Conservation (phyloP, 805 yeast species). For the Candida sithepensis region DNA sequence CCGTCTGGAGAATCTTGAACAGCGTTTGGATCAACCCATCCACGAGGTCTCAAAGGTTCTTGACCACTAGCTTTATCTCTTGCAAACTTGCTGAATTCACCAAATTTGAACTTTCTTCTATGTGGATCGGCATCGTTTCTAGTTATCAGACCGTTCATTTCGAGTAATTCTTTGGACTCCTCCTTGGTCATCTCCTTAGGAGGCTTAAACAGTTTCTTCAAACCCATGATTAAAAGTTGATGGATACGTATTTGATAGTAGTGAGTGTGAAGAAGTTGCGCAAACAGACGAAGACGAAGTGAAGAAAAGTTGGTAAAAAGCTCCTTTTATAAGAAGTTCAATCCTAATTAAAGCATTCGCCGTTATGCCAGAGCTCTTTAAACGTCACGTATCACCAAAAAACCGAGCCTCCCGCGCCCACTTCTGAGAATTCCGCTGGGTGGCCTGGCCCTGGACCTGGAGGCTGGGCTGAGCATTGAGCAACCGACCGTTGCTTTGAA, state of each 20-base stretch:
- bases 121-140: constrained; percentile 28
- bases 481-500: too few species aligned
- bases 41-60: constrained; percentile 23
- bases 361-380: too few species aligned
- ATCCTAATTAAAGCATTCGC: too few species aligned
- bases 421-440: too few species aligned
- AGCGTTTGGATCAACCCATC: constrained; percentile 10
- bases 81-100: constrained; percentile 47
- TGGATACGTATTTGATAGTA: background rate
- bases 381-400: background rate
- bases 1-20: background rate
- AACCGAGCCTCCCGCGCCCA: background rate
- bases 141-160: constrained; percentile 40
- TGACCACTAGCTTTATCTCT: constrained; percentile 31
- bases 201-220: constrained; percentile 46
- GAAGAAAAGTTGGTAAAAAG: too few species aligned
- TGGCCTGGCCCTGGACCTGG: too few species aligned
- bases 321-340: too few species aligned
- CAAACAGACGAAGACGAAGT: too few species aligned
- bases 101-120: constrained; percentile 39
- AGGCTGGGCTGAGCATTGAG: too few species aligned
- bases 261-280: too few species aligned
- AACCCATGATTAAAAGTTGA: constrained; percentile 36
- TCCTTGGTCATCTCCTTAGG: constrained; percentile 44
- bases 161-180: constrained; percentile 38